These are phyloP conservation scores for Psilocybe sp. DNA, from an alignment of 768 basidiomycete genomes.

Conservation along the genomic window DNA sequence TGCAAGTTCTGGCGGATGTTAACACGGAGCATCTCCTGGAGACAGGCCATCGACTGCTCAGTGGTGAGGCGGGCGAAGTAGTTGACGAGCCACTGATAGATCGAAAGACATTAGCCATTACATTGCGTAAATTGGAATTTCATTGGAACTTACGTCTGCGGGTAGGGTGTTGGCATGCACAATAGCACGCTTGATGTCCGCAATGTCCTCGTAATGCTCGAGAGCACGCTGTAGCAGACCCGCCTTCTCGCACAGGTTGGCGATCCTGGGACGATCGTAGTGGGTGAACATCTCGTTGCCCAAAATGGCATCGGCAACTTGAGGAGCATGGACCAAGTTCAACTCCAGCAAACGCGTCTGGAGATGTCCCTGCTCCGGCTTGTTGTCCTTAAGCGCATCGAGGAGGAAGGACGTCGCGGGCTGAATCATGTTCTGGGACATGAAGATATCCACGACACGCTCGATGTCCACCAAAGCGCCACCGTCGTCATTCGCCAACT, in stretches of 20 bases:
- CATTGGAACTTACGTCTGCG: slow-evolving; percentile 59
- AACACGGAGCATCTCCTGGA: slow-evolving; percentile 95
- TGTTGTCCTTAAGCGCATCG: slow-evolving; percentile 97
- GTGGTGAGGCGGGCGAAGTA: slow-evolving; percentile 97
- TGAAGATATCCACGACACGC: slow-evolving; percentile 97
- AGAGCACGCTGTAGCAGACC: slow-evolving; percentile 92
- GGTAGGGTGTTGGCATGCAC: slow-evolving; percentile 87
- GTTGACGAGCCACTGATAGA: slow-evolving; percentile 85
- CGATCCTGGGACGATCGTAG: slow-evolving; percentile 94
- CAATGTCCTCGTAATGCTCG: slow-evolving; percentile 96
- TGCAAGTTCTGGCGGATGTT: slow-evolving; percentile 98
- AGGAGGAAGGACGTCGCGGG: slow-evolving; percentile 97
- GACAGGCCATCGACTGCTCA: slow-evolving; percentile 93
- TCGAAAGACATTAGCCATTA: slow-evolving; percentile 5
- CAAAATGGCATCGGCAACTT: slow-evolving; percentile 98
- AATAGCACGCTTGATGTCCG: slow-evolving; percentile 98
- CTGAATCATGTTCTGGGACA: slow-evolving; percentile 99
- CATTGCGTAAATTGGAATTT: neutral
- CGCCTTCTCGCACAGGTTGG: slow-evolving; percentile 98
- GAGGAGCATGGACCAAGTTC: slow-evolving; percentile 96
- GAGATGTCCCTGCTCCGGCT: slow-evolving; percentile 91
- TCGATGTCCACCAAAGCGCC: slow-evolving; percentile 94
- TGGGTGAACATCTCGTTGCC: slow-evolving; percentile 98
- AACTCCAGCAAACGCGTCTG: slow-evolving; percentile 97
- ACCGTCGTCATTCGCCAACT: slow-evolving; percentile 88